These are phyloP conservation scores for Fusarium poae DNA, from an alignment of 2,329 filamentous ascomycete genomes.

Conservation along the genomic window DNA sequence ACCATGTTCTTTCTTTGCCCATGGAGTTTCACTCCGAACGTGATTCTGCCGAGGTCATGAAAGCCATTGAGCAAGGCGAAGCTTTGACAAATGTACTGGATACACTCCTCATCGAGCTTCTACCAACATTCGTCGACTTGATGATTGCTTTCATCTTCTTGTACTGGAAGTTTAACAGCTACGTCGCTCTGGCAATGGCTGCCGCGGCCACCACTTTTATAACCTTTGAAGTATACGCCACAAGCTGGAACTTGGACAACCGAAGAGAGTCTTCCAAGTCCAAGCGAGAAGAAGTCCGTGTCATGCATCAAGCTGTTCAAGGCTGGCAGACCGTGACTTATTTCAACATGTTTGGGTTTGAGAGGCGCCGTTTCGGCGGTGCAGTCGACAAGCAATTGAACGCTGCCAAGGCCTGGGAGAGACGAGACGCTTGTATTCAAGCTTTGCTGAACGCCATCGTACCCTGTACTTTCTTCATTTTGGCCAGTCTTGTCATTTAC, in stretches of 20 bases:
- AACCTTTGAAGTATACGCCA: conserved; percentile 50
- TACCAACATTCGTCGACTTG: conserved; percentile 73
- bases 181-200: conserved; percentile 61
- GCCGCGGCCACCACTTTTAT: conserved; percentile 39
- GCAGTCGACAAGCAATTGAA: conserved; percentile 47
- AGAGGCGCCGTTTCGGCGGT: conserved; percentile 47
- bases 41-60: conserved; percentile 73
- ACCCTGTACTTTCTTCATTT: conserved; percentile 57
- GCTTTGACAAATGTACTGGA: conserved; percentile 71
- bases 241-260: conserved; percentile 56
- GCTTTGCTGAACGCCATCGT: conserved; percentile 57
- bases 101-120: conserved; percentile 68
- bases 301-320: conserved; percentile 69
- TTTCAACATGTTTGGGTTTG: conserved; percentile 54
- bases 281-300: conserved; percentile 62
- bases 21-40: conserved; percentile 79
- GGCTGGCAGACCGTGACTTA: conserved; percentile 71
- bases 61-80: conserved; percentile 73
- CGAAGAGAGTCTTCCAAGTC: conserved; percentile 56
- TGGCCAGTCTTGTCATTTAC: conserved; percentile 39
- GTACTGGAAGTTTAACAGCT: conserved; percentile 72
- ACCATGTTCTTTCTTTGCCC: conserved; percentile 76
- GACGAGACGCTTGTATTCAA: conserved; percentile 43
- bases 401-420: conserved; percentile 40
- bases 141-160: conserved; percentile 71